These are phyloP conservation scores for Cercophora samala DNA, from an alignment of 495 filamentous ascomycete species.

Conservation along the genomic window DNA sequence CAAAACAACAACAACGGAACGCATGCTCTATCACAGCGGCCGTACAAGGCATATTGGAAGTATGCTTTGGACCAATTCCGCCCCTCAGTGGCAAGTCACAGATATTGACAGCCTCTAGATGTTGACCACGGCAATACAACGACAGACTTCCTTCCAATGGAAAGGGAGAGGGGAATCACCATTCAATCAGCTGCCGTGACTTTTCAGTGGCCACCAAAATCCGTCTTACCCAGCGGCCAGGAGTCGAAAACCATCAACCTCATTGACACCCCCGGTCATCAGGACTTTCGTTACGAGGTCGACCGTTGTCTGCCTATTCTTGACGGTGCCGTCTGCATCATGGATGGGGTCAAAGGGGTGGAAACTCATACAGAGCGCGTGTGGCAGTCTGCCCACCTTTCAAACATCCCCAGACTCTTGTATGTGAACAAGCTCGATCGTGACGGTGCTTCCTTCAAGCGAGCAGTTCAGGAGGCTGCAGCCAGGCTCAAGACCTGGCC, in stretches of 20 bases:
- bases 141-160: conserved; percentile 95
- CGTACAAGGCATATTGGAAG: conserved; percentile 81
- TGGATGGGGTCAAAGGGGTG: conserved; percentile 95
- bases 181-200: conserved; percentile 98
- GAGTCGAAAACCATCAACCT: conserved; percentile 69
- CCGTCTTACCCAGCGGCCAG: conserved; percentile 33
- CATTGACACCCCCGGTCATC: conserved; percentile 96
- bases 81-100: not conserved
- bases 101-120: conserved; percentile 47
- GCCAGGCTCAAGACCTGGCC: conserved; percentile 78
- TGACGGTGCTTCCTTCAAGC: conserved; percentile 84
- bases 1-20: conserved; percentile 98
- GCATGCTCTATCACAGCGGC: conserved; percentile 97
- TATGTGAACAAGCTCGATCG: conserved; percentile 97
- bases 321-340: conserved; percentile 91
- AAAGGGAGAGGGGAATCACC: conserved; percentile 90
- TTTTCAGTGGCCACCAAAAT: conserved; percentile 68
- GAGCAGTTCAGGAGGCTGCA: conserved; percentile 81
- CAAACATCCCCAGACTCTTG: conserved; percentile 79
- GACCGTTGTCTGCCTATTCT: conserved; percentile 87
- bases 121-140: conserved; percentile 97
- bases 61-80: conserved; percentile 34
- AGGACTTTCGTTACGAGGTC: conserved; percentile 98
- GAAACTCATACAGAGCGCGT: conserved; percentile 98
- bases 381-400: conserved; percentile 84